Evolutionary conservation across 2,329 filamentous ascomycete genomes (phyloP).

Genomic region (Amesomyces nigricolor): DNA sequence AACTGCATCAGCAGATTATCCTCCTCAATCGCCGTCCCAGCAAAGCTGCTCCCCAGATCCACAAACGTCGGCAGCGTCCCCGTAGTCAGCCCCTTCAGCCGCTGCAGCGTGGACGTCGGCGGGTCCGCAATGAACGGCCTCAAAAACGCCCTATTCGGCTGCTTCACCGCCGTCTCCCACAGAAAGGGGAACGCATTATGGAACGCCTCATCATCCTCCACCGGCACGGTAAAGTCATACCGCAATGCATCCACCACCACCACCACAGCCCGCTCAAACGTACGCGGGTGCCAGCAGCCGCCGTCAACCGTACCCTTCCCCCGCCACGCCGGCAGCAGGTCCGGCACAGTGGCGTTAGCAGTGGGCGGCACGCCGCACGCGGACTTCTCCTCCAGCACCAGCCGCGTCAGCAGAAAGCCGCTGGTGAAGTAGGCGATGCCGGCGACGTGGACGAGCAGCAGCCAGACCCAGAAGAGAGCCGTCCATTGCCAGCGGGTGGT

Average conservation of each 20-base stretch:
- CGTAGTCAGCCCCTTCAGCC: slow-evolving; percentile 89
- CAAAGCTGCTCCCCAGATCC: slow-evolving; percentile 91
- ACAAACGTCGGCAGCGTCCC: slow-evolving; percentile 93
- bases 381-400: slow-evolving; percentile 73
- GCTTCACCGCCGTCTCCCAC: slow-evolving; percentile 70
- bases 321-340: slow-evolving; percentile 40
- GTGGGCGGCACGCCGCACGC: slow-evolving; percentile 60
- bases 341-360: slow-evolving; percentile 36
- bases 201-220: slow-evolving; percentile 55
- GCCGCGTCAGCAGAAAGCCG: slow-evolving; percentile 85
- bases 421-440: slow-evolving; percentile 91
- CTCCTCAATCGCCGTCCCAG: slow-evolving; percentile 90
- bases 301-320: slow-evolving; percentile 43
- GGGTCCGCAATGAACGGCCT: slow-evolving; percentile 96
- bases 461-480: slow-evolving; percentile 62
- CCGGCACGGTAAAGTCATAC: slow-evolving; percentile 93
- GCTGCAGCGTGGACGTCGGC: slow-evolving; percentile 86
- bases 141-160: slow-evolving; percentile 79
- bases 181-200: slow-evolving; percentile 85
- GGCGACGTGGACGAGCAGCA: slow-evolving; percentile 67
- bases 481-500: slow-evolving; percentile 53
- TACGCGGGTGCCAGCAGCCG: slow-evolving; percentile 95
- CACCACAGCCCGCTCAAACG: slow-evolving; percentile 85
- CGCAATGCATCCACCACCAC: slow-evolving; percentile 88
- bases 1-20: slow-evolving; percentile 70